A percentile compares a stretch with the other conserved stretches of the same genome.
Conservation (phyloP, 129 eudicot genomes). For the Chrysanthemum seticuspe region DNA sequence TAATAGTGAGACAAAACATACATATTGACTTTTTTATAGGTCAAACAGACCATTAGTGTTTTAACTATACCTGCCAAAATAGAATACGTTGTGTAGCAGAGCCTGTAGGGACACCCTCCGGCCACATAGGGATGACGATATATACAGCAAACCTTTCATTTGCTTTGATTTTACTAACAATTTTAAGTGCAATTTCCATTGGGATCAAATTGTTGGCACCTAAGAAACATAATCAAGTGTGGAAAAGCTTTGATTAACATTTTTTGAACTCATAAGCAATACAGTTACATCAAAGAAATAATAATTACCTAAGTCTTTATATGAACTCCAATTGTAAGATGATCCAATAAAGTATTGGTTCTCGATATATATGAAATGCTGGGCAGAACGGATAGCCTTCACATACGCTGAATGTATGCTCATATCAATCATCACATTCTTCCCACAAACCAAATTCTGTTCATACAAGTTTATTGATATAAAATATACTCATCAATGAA, state of each 20-base stretch:
- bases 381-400: conserved; percentile 88
- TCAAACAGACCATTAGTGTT: conserved; percentile 6
- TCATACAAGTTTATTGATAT: neutral
- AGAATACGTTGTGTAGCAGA: conserved; percentile 76
- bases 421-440: conserved; percentile 87
- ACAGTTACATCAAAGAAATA: conserved; percentile 9
- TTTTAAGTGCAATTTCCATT: conserved; percentile 84
- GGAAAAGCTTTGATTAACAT: conserved; percentile 11
- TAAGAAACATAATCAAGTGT: conserved; percentile 30
- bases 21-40: neutral
- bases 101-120: conserved; percentile 90
- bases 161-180: conserved; percentile 72
- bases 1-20: conserved; percentile 5
- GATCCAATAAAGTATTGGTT: conserved; percentile 92
- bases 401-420: conserved; percentile 91
- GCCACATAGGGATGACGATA: conserved; percentile 95
- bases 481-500: neutral
- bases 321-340: conserved; percentile 70
- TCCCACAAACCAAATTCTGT: conserved; percentile 89
- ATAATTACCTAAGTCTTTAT: conserved; percentile 65
- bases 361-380: conserved; percentile 82
- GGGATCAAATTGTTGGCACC: conserved; percentile 95
- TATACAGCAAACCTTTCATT: conserved; percentile 89
- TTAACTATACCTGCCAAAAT: conserved; percentile 72
- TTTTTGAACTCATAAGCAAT: conserved; percentile 4